Conservation (phyloP, 768 basidiomycete genomes). For the Serendipita sp. region DNA sequence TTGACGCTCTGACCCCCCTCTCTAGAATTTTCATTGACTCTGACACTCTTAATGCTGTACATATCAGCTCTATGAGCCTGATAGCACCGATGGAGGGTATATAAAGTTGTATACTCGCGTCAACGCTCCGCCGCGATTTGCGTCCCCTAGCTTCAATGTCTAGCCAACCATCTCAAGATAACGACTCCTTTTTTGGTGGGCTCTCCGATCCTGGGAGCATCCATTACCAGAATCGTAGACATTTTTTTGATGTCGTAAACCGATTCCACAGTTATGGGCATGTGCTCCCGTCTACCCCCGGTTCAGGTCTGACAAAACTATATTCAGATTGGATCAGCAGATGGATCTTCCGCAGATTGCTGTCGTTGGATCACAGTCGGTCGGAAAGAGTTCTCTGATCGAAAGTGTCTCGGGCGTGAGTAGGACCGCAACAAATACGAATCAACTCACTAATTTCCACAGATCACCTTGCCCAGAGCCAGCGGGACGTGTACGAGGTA, state of each 20-base stretch:
- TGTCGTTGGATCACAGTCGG: conserved; percentile 57
- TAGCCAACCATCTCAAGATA: neutral
- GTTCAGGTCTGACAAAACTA: neutral
- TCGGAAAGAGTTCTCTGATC: conserved; percentile 64
- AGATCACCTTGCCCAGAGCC: conserved; percentile 8
- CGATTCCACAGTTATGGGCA: neutral
- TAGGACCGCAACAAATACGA: conserved; percentile 33
- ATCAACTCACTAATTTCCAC: neutral
- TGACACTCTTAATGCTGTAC: too few relatives aligned
- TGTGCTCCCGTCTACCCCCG: neutral
- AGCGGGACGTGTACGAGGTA: conserved; percentile 8
- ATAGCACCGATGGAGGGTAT: too few relatives aligned
- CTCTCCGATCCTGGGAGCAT: neutral
- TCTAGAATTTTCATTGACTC: too few relatives aligned
- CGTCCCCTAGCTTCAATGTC: neutral
- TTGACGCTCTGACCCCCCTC: too few relatives aligned
- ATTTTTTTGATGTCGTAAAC: neutral
- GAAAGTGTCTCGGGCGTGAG: conserved; percentile 42
- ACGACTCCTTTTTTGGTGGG: neutral
- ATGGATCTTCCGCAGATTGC: conserved; percentile 58
- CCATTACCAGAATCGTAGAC: neutral
- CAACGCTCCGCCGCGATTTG: too few relatives aligned
- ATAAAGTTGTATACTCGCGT: too few relatives aligned
- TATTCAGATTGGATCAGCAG: neutral
- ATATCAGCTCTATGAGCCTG: too few relatives aligned